Percentiles rank a stretch among this genome's conserved stretches.
Conservation (phyloP, 495 filamentous ascomycete species). For the Copromyces sp. region DNA sequence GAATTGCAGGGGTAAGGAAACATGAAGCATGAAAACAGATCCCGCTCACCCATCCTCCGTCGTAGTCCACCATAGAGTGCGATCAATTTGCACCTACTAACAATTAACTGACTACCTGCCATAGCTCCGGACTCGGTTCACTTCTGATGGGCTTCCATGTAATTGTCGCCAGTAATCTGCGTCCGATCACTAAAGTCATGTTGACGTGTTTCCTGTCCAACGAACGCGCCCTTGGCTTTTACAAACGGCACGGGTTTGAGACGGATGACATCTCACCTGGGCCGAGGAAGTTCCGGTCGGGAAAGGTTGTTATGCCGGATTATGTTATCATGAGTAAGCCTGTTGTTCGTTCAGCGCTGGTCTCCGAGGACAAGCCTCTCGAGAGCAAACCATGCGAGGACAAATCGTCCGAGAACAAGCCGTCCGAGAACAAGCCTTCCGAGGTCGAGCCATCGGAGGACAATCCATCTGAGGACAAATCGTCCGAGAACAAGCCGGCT, state of each 20-base stretch:
- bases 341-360: conserved; percentile 13
- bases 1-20: conserved; percentile 36
- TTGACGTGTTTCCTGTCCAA: conserved; percentile 73
- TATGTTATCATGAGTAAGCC: conserved; percentile 65
- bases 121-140: conserved; percentile 37
- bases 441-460: no score
- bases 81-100: not conserved
- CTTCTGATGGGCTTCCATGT: conserved; percentile 35
- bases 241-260: conserved; percentile 55
- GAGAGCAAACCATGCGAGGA: no score
- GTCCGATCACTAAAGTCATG: conserved; percentile 63
- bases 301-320: conserved; percentile 51
- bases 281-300: conserved; percentile 51
- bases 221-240: conserved; percentile 49
- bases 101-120: not conserved
- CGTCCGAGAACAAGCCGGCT: no score
- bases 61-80: no score
- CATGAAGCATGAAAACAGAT: not conserved
- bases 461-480: no score
- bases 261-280: conserved; percentile 57
- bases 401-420: no score
- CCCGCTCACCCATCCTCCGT: no score
- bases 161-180: conserved; percentile 32
- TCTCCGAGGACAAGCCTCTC: not conserved
- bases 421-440: not conserved